Evolutionary conservation across 352 stramenopile species (phyloP).

Genomic region (Bremia lactucae): DNA sequence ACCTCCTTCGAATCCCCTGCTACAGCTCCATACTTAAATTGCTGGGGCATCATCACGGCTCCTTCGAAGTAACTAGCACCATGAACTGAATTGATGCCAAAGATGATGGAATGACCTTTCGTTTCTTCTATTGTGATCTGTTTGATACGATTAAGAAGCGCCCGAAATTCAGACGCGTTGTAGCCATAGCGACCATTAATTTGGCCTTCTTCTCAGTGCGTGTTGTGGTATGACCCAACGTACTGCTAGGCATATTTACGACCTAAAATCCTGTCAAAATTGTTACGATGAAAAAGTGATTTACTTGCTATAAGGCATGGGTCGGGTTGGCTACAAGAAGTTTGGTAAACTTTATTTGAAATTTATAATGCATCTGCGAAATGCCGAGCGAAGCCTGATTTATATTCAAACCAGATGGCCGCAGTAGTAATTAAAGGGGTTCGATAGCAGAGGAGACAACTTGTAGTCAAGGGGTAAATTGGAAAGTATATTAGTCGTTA

Average conservation of each 20-base stretch:
- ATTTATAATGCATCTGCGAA: no score
- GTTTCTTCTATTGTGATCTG: slow-evolving; percentile 38
- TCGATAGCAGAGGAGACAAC: no score
- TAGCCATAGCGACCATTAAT: slow-evolving; percentile 27
- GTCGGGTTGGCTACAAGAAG: no score
- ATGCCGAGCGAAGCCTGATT: no score
- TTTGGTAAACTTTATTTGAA: no score
- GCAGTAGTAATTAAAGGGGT: no score
- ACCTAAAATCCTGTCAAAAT: no score
- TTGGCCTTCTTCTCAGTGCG: slow-evolving; percentile 40
- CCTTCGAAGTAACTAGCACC: slow-evolving; percentile 78
- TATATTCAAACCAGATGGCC: no score
- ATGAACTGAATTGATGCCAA: slow-evolving; percentile 84
- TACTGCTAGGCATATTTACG: slow-evolving; percentile 54
- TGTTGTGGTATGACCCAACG: slow-evolving; percentile 84
- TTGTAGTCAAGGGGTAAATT: no score
- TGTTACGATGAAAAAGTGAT: no score
- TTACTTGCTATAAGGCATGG: no score
- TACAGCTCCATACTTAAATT: slow-evolving; percentile 71
- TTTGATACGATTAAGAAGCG: slow-evolving; percentile 60
- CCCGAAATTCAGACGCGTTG: slow-evolving; percentile 52
- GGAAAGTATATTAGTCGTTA: no score
- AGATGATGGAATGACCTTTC: slow-evolving; percentile 39
- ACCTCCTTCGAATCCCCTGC: slow-evolving; percentile 27
- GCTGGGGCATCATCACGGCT: slow-evolving; percentile 70